Evolutionary conservation across 345 rosid genomes (phyloP), one percentile per base, ranked within the genome.

Genomic region (Pistacia vera): DNA sequence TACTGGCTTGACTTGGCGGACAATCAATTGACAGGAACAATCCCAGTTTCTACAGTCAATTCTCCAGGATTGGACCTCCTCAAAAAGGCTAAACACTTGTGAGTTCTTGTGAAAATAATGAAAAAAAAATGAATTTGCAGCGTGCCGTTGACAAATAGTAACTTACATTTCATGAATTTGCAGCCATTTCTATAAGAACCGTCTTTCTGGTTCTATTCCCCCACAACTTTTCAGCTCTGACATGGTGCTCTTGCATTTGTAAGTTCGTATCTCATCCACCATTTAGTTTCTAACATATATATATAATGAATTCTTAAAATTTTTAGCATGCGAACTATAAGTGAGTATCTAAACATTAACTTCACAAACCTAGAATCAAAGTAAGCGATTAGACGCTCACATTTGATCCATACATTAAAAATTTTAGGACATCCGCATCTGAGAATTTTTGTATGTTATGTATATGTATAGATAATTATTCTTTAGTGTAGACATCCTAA

Each of bases 171-270:
- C 20, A 81, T 71, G 59, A 57, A 30, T 14, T 72, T 83, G 87
- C 89, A 96, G 98, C 87, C 98, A 90, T 85, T 92, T 96, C 83
- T 90, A 96, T 73, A 91, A 91, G 86, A 96, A 93, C 80, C 88
- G 91, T 81, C 97, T 93, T 84, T 90, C 97, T 3, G 97, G 97
- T 73, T 57, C 89, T 71, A 91, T 96, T 80, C 86, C 97, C 3
- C 70, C 82, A 11, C 25, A 79, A 68, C 86, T 96, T 18, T 96
- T 96, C 89, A 84, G 90, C 80, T 52, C 92, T 51, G 85, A 86
- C 52, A 93, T 93, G 98, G 86, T 81, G 62, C 77, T 96, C 46
- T 91, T 93, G 74, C 97, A 96, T 81, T 75, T 96, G 99, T 96
- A 87, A 89, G 92, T 86, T 76, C 70, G 64, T 64, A 67, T 52